Base-by-base conservation (phyloP, 441 rosid genomes). In the Adansonia grandidieri region DNA sequence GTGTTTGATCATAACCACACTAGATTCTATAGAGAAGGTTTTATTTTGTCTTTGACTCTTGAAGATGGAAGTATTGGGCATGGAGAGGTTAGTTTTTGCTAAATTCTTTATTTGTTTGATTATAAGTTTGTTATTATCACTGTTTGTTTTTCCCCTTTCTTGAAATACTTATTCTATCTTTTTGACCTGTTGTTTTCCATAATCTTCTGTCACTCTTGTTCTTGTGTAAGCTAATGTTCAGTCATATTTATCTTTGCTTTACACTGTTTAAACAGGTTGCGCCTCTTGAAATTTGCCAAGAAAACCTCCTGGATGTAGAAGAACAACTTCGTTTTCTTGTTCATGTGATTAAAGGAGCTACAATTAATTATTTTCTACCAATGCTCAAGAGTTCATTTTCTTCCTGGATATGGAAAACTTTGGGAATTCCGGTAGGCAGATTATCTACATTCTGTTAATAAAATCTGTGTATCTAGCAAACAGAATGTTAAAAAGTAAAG, bases 21-120 rank as follows among this genome's bases (percentile, higher is more conserved):
- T 48, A 82, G 77, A 78, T 87, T 86, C 78, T 85, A 87, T 74
- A 87, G 91, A 81, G 93, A 96, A 87, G 99, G 99, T 4, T 96
- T 88, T 81, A 85, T 94, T 83, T 82, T 96, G 74, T 89, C 93
- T 32, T 71, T 96, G 82, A 89, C 79, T 87, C 94, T 96, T 75
- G 96, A 96, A 77, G 96, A 92, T 89, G 97, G 97, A 83, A 86
- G 88, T 80, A 73, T 87, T 66, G 99, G 99, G 68, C 86, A 85
- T 47, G 99, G 98, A 47, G 99, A 94, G 98, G 99, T 96, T 78
- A 82, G 89, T 82, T 82, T 42, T 82, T 67, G 60, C 56, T 45
- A 10, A 15, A 9, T 28, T 60, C 63, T 60, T 79, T 32, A 78
- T 56, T 78, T 81, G n/a, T 68, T 67, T 76, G 64, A 42, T 62